Evolutionary conservation across 345 rosid species (phyloP).

Genomic region (Litchi chinensis): DNA sequence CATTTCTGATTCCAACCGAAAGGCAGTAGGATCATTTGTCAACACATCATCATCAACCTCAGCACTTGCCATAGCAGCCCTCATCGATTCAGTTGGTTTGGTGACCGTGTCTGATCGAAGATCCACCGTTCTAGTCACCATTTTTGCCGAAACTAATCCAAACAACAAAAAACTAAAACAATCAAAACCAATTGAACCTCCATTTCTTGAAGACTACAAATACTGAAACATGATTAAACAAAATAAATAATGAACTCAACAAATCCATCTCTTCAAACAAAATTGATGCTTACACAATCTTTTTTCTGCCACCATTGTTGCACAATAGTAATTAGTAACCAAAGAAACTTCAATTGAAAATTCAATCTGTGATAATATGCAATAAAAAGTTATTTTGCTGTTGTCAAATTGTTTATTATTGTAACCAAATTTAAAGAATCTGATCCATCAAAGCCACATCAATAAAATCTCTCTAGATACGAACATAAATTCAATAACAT

Average conservation of each 20-base stretch:
- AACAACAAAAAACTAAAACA: neutral
- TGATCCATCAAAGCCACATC: neutral
- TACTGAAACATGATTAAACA: neutral
- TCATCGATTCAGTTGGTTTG: constrained; percentile 85
- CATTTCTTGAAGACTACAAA: neutral
- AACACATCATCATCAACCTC: constrained; percentile 94
- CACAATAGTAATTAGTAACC: neutral
- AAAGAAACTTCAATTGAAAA: neutral
- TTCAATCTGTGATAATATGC: neutral
- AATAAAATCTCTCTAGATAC: neutral
- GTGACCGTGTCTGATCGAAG: constrained; percentile 95
- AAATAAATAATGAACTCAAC: neutral
- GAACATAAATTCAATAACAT: neutral
- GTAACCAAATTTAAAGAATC: neutral
- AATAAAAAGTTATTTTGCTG: neutral
- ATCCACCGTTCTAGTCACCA: constrained; percentile 77
- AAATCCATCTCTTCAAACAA: neutral
- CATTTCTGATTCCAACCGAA: constrained; percentile 66
- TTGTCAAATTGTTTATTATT: neutral
- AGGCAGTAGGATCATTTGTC: constrained; percentile 67
- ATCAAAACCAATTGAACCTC: neutral
- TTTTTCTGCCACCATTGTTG: constrained; percentile 33
- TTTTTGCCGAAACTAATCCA: constrained; percentile 35
- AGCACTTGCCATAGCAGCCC: constrained; percentile 85
- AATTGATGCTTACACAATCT: constrained; percentile 21